These are phyloP conservation scores for Mentha longifolia DNA, from an alignment of 257 asterid species.

Conservation along the genomic window DNA sequence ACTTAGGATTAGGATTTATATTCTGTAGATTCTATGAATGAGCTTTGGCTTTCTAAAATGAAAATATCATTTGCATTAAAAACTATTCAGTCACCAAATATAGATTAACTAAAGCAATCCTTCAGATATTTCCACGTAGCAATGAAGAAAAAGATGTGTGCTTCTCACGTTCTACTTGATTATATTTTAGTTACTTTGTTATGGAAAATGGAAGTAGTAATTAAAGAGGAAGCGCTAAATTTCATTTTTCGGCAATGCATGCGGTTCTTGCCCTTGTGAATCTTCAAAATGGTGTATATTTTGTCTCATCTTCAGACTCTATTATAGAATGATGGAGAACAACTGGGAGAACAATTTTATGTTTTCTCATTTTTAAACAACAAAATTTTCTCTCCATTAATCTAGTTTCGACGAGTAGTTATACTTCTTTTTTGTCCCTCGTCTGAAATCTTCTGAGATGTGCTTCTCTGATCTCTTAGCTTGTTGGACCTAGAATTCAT, in stretches of 20 bases:
- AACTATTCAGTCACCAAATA: not conserved
- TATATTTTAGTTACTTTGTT: not conserved
- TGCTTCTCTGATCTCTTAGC: not conserved
- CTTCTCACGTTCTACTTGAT: not conserved
- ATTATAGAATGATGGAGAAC: not conserved
- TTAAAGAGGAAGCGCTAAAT: not conserved
- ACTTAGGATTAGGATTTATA: not conserved
- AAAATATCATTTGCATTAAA: not conserved
- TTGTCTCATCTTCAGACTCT: not conserved
- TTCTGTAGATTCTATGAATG: not conserved
- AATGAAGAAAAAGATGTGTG: not conserved
- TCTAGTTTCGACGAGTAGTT: not conserved
- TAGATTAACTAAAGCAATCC: not conserved
- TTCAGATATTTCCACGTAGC: not conserved
- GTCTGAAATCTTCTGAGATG: not conserved
- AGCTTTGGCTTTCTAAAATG: not conserved
- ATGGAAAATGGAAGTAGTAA: not conserved
- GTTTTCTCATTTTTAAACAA: not conserved
- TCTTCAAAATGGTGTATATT: not conserved
- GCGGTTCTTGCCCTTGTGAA: conserved; percentile 14
- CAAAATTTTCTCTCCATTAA: not conserved
- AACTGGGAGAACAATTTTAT: not conserved
- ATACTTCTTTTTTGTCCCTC: no score
- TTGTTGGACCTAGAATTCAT: not conserved
- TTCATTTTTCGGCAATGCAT: not conserved